Evolutionary conservation across 1,284 basidiomycete species (phyloP).

Genomic region (Porodaedalea pini): DNA sequence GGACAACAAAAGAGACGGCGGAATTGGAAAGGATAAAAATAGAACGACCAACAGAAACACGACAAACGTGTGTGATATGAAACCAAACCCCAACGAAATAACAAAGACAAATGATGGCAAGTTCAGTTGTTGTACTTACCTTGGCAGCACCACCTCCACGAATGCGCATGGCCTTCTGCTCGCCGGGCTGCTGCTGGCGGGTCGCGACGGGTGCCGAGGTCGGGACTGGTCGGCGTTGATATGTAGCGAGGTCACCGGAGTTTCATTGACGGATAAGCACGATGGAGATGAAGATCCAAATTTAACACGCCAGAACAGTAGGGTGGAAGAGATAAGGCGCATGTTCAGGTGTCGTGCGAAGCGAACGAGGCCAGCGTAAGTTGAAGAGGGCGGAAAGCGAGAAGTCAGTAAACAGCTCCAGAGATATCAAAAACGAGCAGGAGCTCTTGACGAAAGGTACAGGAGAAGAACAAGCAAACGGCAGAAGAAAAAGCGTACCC

Average conservation of each 20-base stretch:
- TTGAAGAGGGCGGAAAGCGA: too few relatives aligned
- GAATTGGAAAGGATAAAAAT: conserved; percentile 18
- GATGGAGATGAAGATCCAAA: too few relatives aligned
- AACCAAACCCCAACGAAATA: not conserved
- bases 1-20: not conserved
- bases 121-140: conserved; percentile 32
- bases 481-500: conserved; percentile 1
- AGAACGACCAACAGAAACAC: not conserved
- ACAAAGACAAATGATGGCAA: not conserved
- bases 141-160: conserved; percentile 60
- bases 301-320: too few relatives aligned
- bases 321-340: not conserved
- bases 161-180: conserved; percentile 47
- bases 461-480: not conserved
- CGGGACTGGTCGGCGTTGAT: conserved; percentile 34
- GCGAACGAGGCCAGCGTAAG: too few relatives aligned
- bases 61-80: not conserved
- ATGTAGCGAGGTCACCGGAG: not conserved
- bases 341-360: too few relatives aligned
- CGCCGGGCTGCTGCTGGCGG: conserved; percentile 30
- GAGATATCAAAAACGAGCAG: not conserved
- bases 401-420: too few relatives aligned
- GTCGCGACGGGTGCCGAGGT: conserved; percentile 34
- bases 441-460: not conserved
- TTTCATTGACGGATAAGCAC: too few relatives aligned